Conservation (phyloP, 148 eudicot genomes). For the Rhododendron henanense region DNA sequence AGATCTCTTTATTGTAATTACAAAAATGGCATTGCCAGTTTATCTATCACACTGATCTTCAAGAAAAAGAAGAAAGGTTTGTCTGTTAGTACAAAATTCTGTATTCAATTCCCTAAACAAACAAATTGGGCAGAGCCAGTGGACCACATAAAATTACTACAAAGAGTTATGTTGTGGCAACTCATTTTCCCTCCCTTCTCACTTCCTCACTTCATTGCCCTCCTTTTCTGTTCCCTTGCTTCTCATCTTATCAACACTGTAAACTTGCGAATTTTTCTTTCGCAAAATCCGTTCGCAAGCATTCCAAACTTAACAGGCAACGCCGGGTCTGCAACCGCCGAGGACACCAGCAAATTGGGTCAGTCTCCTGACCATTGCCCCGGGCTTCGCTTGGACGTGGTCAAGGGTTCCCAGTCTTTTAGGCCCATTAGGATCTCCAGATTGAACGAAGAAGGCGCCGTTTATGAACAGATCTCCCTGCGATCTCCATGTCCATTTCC, state of each 20-base stretch:
- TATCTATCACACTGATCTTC: not conserved
- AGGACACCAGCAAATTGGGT: not conserved
- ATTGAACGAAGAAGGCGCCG: slow-evolving; percentile 42
- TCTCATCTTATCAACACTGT: not conserved
- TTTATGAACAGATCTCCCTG: slow-evolving; percentile 35
- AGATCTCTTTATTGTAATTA: not conserved
- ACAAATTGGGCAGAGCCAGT: not conserved
- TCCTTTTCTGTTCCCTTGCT: not conserved
- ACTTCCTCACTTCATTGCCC: not conserved
- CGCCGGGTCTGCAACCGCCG: not conserved
- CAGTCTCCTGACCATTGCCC: not conserved
- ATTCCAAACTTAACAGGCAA: not conserved
- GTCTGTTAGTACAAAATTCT: not conserved
- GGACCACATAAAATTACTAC: not conserved
- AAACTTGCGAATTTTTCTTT: not conserved
- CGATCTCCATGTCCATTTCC: slow-evolving; percentile 44
- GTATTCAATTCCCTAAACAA: not conserved
- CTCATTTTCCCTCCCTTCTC: not conserved
- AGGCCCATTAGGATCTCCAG: slow-evolving; percentile 27
- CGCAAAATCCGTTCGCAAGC: not conserved
- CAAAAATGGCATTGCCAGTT: not conserved
- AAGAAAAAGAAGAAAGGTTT: too few relatives aligned
- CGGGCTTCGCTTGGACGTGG: not conserved
- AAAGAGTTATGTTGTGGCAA: not conserved
- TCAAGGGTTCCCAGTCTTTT: slow-evolving; percentile 13